These are phyloP conservation scores for Usnea hakonensis DNA, from an alignment of 495 filamentous ascomycete species.

Conservation along the genomic window DNA sequence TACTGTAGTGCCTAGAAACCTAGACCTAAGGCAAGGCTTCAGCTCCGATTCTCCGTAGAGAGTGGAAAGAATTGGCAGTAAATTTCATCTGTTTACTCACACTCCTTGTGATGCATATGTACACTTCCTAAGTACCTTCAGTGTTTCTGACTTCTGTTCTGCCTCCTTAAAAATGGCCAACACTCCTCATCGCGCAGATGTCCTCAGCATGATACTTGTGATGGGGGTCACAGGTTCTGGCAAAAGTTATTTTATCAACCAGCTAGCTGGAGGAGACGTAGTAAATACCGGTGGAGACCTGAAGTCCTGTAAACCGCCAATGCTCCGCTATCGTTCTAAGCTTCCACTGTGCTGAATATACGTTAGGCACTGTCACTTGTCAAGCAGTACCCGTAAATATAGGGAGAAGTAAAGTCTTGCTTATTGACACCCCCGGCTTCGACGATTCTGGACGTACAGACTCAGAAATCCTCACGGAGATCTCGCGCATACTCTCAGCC, in stretches of 20 bases:
- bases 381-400: constrained; percentile 16
- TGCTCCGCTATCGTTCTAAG: neutral
- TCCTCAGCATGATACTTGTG: constrained; percentile 26
- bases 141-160: too few species aligned
- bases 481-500: constrained; percentile 27
- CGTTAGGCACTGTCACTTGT: constrained; percentile 11
- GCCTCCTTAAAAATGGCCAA: constrained; percentile 8
- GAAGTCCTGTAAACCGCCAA: constrained; percentile 19
- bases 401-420: constrained; percentile 22
- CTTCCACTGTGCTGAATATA: neutral
- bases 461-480: constrained; percentile 34
- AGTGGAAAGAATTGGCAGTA: too few species aligned
- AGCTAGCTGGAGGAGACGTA: constrained; percentile 14
- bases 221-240: constrained; percentile 31
- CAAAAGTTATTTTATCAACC: constrained; percentile 25
- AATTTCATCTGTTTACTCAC: too few species aligned
- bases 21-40: too few species aligned
- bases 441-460: constrained; percentile 36
- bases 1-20: too few species aligned
- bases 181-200: neutral
- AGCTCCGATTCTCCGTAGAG: too few species aligned
- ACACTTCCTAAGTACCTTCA: too few species aligned
- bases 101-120: too few species aligned
- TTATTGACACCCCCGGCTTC: constrained; percentile 42
- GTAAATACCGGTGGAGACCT: constrained; percentile 23